These are phyloP conservation scores for Rhynchosporium secalis DNA, from an alignment of 2,329 filamentous ascomycete genomes.

Conservation along the genomic window DNA sequence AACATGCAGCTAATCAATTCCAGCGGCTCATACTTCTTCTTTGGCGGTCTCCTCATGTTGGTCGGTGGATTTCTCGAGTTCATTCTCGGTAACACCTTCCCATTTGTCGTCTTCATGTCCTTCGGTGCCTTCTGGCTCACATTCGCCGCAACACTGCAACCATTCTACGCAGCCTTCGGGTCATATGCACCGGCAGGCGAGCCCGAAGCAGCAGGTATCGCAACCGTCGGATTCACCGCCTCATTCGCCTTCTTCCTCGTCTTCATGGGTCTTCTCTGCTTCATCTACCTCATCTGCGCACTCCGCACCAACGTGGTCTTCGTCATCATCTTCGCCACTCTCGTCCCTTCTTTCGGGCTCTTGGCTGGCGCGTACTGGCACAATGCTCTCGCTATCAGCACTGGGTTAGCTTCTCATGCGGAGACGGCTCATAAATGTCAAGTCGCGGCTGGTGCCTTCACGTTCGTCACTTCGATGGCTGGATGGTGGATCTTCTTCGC, in stretches of 20 bases:
- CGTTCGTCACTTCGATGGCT: constrained; percentile 51
- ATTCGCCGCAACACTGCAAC: constrained; percentile 54
- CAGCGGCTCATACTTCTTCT: constrained; percentile 53
- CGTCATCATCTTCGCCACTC: constrained; percentile 65
- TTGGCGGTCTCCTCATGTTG: constrained; percentile 54
- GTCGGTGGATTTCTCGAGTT: constrained; percentile 56
- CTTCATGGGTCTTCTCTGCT: constrained; percentile 34
- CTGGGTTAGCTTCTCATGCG: constrained; percentile 6
- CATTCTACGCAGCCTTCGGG: constrained; percentile 52
- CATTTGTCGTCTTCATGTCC: constrained; percentile 56
- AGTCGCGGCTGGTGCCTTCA: constrained; percentile 48
- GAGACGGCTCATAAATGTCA: constrained; percentile 22
- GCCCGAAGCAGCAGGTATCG: constrained; percentile 30
- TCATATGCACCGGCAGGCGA: constrained; percentile 43
- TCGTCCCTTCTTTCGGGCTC: constrained; percentile 58
- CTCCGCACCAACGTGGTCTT: constrained; percentile 74
- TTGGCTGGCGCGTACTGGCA: constrained; percentile 63
- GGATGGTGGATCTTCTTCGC: constrained; percentile 59
- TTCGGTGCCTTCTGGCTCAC: constrained; percentile 58
- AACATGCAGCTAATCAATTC: constrained; percentile 22
- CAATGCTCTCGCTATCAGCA: constrained; percentile 21
- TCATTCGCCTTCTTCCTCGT: constrained; percentile 44
- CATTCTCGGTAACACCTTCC: constrained; percentile 58
- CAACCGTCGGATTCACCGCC: constrained; percentile 32
- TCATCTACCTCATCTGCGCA: constrained; percentile 57